These are phyloP conservation scores for Hyaloscypha variabilis DNA, from an alignment of 495 filamentous ascomycete species.

Conservation along the genomic window DNA sequence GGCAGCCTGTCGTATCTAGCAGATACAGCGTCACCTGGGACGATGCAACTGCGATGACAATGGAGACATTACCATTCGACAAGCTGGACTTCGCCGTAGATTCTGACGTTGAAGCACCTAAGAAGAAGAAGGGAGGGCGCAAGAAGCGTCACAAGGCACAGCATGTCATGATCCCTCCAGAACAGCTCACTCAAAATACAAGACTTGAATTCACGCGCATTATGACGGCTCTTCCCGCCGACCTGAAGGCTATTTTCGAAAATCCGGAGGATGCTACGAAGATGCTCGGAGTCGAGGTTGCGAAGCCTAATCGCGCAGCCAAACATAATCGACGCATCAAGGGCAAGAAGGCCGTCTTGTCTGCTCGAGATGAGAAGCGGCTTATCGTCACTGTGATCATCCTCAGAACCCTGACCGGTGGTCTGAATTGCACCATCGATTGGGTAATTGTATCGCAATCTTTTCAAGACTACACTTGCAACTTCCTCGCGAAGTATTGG, in stretches of 20 bases:
- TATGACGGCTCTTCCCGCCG: constrained; percentile 15
- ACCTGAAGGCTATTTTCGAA: constrained; percentile 27
- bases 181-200: not conserved
- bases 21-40: constrained; percentile 12
- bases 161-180: not conserved
- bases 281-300: constrained; percentile 20
- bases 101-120: constrained; percentile 21
- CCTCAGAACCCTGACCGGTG: constrained; percentile 73
- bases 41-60: constrained; percentile 26
- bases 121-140: not conserved
- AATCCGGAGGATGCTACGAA: constrained; percentile 1
- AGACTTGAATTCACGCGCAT: constrained; percentile 14
- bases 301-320: constrained; percentile 6
- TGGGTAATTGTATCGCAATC: constrained; percentile 71
- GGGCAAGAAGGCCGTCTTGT: constrained; percentile 30
- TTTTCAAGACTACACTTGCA: constrained; percentile 63
- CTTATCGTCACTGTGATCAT: constrained; percentile 74
- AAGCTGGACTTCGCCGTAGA: constrained; percentile 15
- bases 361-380: constrained; percentile 33
- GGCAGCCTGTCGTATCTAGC: not conserved
- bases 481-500: constrained; percentile 64
- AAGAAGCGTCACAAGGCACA: not conserved
- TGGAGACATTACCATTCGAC: constrained; percentile 47
- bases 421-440: constrained; percentile 67
- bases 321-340: not conserved